Percentiles rank a stretch among this genome's conserved stretches.
Evolutionary conservation across 345 rosid genomes (phyloP).

Genomic region (Camelina sativa): DNA sequence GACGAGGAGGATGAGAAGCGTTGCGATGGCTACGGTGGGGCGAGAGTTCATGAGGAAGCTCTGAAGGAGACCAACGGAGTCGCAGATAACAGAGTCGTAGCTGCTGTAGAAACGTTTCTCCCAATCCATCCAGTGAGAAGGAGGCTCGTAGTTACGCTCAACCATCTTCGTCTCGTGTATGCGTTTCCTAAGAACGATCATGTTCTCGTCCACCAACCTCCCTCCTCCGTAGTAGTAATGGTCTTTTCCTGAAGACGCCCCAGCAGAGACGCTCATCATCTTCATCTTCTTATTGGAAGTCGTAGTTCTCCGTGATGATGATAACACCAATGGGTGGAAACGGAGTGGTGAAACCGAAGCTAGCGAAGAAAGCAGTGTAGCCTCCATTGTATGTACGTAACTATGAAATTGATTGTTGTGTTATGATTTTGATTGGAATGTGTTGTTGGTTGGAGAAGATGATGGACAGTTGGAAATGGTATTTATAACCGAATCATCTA

Average conservation of each 20-base stretch:
- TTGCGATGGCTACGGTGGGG: conserved; percentile 58
- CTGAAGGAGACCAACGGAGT: conserved; percentile 55
- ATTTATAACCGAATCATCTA: conserved; percentile 37
- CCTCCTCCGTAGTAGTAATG: conserved; percentile 44
- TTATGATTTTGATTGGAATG: not conserved
- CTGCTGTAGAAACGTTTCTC: conserved; percentile 59
- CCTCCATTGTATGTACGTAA: too few species aligned
- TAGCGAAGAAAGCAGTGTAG: conserved; percentile 29
- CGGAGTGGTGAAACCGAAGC: conserved; percentile 20
- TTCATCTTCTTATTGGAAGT: too few species aligned
- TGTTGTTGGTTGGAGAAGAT: conserved; percentile 29
- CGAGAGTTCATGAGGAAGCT: conserved; percentile 61
- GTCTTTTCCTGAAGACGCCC: conserved; percentile 25
- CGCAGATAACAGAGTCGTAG: conserved; percentile 61
- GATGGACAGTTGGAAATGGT: conserved; percentile 29
- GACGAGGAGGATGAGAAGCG: conserved; percentile 49
- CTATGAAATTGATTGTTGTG: not conserved
- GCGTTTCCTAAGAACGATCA: conserved; percentile 64
- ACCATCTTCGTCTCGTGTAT: conserved; percentile 66
- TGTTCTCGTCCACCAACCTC: conserved; percentile 59
- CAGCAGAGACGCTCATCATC: conserved; percentile 8
- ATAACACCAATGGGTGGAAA: conserved; percentile 19
- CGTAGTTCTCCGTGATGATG: not conserved
- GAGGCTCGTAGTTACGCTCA: conserved; percentile 73
- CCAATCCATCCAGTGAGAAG: conserved; percentile 73